These are phyloP conservation scores for Wickerhamomyces hampshirensis DNA, from an alignment of 805 yeast species.

Conservation along the genomic window DNA sequence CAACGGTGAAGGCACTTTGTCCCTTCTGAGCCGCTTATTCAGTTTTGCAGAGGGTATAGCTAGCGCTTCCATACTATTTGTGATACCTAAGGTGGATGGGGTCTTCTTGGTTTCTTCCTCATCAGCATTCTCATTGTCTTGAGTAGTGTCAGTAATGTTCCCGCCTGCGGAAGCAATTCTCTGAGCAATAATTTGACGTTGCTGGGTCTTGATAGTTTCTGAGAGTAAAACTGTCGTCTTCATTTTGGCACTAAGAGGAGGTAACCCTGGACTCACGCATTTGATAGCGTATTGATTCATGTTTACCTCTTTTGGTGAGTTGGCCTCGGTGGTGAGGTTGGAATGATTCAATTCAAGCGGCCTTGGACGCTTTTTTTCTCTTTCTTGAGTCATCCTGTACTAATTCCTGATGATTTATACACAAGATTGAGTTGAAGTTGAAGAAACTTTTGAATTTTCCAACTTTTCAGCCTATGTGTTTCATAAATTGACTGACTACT, in stretches of 20 bases:
- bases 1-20: slow-evolving; percentile 27
- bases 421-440: too few relatives aligned
- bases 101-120: slow-evolving; percentile 2
- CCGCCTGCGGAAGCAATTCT: slow-evolving; percentile 11
- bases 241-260: slow-evolving; percentile 25
- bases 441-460: too few relatives aligned
- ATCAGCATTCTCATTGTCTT: slow-evolving; percentile 1
- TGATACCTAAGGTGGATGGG: slow-evolving; percentile 14
- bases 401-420: too few relatives aligned
- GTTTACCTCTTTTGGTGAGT: slow-evolving; percentile 4
- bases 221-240: slow-evolving; percentile 23
- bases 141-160: slow-evolving; percentile 2
- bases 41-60: slow-evolving; percentile 19
- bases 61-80: slow-evolving; percentile 13
- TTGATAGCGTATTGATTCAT: slow-evolving; percentile 24
- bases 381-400: slow-evolving; percentile 2
- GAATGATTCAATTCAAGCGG: slow-evolving; percentile 24
- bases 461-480: too few relatives aligned
- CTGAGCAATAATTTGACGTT: slow-evolving; percentile 24
- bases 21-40: slow-evolving; percentile 24
- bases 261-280: slow-evolving; percentile 27
- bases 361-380: slow-evolving; percentile 24
- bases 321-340: slow-evolving; percentile 8
- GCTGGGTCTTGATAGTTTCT: slow-evolving; percentile 24
- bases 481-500: too few relatives aligned